Evolutionary conservation across 140 eudicot genomes (phyloP), one percentile per base, ranked within the genome.

Genomic region (Ambrosia hybrid): DNA sequence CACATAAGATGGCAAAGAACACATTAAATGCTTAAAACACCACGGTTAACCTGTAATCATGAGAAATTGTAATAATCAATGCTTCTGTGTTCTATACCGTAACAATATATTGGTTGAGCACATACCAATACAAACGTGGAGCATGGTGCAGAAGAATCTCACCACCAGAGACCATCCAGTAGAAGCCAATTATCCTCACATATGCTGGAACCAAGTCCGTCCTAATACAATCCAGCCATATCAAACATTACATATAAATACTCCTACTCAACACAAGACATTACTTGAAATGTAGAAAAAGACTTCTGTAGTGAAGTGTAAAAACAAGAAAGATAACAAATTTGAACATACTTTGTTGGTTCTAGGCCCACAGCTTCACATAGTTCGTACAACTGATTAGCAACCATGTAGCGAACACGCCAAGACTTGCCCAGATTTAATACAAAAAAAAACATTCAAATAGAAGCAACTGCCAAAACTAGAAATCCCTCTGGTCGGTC

Each of bases 351-450:
- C 98, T 89, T 85, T 76, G 98, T 92, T 73, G 92, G 88, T 66
- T 92, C 98, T 30, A 95, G 83, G 17, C 96, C 98, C 77, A 92
- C 98, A 39, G 98, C 95, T 69, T 92, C 96, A 80, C 98, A 92
- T 61, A 92, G 85, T 73, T 89, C 98, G 72, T 92, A 87, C 70
- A 92, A 73, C 70, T 92, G 96, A 58, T 92, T 89, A n/a, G 98
- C 98, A 73, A 92, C 98, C 98, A 87, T 92, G 65, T 92, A 87
- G 5, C 98, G 88, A 21, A 92, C 98, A 72, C 96, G 98, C 98
- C 98, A 92, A 26, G 98, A 92, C 82, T 92, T 92, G 78, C 89
- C 98, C 98, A 89, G 90, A 77, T 67, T 56, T 51, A 46, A 39
- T 5, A n/a, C n/a, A n/a, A n/a, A n/a, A n/a, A n/a, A n/a, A n/a